These are phyloP conservation scores for Cladosporium phlei DNA, from an alignment of 2,329 filamentous ascomycete genomes.

Conservation along the genomic window DNA sequence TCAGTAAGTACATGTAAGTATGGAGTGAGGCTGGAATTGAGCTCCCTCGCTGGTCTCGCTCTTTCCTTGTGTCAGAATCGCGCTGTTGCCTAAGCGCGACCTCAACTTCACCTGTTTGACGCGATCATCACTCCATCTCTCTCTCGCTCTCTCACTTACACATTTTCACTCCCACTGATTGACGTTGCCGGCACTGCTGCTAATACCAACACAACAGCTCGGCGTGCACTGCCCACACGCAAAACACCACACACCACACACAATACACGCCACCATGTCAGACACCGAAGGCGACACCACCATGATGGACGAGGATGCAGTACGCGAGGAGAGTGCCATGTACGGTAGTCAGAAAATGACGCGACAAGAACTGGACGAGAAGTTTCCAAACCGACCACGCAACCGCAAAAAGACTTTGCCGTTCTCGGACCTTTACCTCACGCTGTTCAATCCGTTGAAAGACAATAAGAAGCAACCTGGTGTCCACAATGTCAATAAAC, in stretches of 20 bases:
- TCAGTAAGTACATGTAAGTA: no score
- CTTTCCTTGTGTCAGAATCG: no score
- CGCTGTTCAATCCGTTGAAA: slow-evolving; percentile 74
- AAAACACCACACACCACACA: background rate
- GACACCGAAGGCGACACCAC: slow-evolving; percentile 16
- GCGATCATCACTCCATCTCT: background rate
- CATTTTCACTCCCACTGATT: no score
- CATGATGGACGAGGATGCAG: slow-evolving; percentile 38
- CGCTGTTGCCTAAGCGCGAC: no score
- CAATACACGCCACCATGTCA: slow-evolving; percentile 5
- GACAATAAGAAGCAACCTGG: slow-evolving; percentile 72
- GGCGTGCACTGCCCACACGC: background rate
- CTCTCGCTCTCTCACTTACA: background rate
- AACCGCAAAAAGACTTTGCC: slow-evolving; percentile 75
- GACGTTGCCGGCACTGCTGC: no score
- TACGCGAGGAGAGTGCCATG: slow-evolving; percentile 46
- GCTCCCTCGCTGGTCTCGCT: no score
- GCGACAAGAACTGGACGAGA: slow-evolving; percentile 47
- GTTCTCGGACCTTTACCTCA: slow-evolving; percentile 73
- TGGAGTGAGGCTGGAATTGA: no score
- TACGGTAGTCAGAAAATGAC: slow-evolving; percentile 42
- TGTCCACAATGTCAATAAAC: slow-evolving; percentile 50
- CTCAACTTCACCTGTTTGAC: background rate
- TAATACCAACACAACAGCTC: no score
- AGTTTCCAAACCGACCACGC: slow-evolving; percentile 73